Conservation (phyloP, 306 rosid species). For the Citrullus mucosospermus region DNA sequence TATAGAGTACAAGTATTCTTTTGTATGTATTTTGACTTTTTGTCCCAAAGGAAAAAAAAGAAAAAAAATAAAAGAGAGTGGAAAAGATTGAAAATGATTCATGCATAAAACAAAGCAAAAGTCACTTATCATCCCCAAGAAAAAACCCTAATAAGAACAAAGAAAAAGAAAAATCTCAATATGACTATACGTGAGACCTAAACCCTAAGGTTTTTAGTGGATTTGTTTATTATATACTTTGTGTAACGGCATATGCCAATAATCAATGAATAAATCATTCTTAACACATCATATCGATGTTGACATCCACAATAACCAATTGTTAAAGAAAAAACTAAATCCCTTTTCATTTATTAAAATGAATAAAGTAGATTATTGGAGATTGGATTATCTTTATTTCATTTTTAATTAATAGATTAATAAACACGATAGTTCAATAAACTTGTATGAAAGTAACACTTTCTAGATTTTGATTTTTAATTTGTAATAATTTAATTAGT, state of each 20-base stretch:
- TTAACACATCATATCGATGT: background rate
- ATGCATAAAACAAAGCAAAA: background rate
- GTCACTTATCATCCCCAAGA: background rate
- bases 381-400: too few relatives aligned
- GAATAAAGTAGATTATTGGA: too few relatives aligned
- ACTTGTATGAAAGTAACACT: too few relatives aligned
- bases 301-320: background rate
- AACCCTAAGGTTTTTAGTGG: background rate
- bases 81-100: background rate
- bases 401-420: too few relatives aligned
- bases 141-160: background rate
- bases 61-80: background rate
- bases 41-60: background rate
- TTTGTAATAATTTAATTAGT: too few relatives aligned
- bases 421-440: too few relatives aligned
- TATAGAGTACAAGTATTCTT: background rate
- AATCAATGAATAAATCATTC: background rate
- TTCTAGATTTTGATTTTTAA: too few relatives aligned
- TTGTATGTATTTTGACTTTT: constrained; percentile 1
- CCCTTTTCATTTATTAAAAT: background rate
- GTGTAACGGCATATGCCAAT: background rate
- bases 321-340: background rate
- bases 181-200: background rate
- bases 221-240: background rate
- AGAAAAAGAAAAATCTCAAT: background rate